Base-by-base conservation (phyloP, 495 filamentous ascomycete species). In the Collariella sp. region DNA sequence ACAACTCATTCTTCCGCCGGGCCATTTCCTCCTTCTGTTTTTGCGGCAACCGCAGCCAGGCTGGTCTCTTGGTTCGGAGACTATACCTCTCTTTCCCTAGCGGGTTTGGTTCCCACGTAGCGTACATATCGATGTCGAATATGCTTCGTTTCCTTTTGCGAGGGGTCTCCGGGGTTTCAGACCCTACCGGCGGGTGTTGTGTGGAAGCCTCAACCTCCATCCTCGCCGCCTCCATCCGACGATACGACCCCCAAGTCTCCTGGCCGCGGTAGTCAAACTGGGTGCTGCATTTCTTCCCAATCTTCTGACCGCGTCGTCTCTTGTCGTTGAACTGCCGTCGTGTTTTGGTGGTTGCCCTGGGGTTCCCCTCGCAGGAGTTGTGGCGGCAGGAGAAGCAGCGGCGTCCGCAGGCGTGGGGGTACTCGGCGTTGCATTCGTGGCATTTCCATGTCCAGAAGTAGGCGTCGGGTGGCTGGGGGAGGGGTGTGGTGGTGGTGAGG, bases 361-460 rank as follows among this genome's bases (percentile, higher is more conserved):
- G n/a, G n/a, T n/a, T n/a, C n/a, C 24, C 2, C 9, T 35, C 55
- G 62, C 75, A 77, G 56, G 72, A 74, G 2, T 53, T 60, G 57
- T 76, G 75, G 5, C 63, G 63, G 55, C 74, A 76, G 16, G 68
- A 56, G 5, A 78, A 65, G 39, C 75, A 78, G 11, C 74, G 72
- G 2, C 71, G 66, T 0, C 73, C 76, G 55, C 68, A 69, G n/a
- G 68, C 60, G 10, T 76, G 55, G 1, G 61, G 63, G 57, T 75
- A 76, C 0, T 60, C 48, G 9, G 52, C 59, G n/a, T 43, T 23
- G 57, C 75, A 78, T 2, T 50, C 44, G 52, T 74, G 72, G 51
- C 75, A 78, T 29, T 64, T 64, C 74, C 75, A 76, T n/a, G 66
- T 48, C 75, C 72, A 76, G 12, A 66, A 60, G 16, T 54, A 59